Evolutionary conservation across 495 filamentous ascomycete species (phyloP).

Genomic region (Xylaria scruposa): DNA sequence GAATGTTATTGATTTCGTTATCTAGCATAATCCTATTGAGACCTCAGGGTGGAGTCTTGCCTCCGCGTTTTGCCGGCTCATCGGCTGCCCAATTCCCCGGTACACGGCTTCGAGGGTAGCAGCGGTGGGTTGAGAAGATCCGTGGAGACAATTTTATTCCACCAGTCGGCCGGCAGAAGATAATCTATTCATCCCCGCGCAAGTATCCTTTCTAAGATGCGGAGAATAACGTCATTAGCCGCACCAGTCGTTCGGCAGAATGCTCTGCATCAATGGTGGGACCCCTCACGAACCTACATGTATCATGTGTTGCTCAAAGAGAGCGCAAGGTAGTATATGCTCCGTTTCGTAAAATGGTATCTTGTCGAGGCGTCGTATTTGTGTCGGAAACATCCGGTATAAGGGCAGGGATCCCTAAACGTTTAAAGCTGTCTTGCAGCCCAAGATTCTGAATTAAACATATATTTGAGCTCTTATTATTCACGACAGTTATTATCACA

Average conservation of each 20-base stretch:
- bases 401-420: not conserved
- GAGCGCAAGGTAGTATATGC: no score
- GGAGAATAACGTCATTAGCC: slow-evolving; percentile 22
- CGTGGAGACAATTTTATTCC: slow-evolving; percentile 15
- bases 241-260: slow-evolving; percentile 28
- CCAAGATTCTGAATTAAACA: not conserved
- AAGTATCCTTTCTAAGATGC: not conserved
- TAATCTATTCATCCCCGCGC: not conserved
- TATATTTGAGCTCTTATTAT: slow-evolving; percentile 7
- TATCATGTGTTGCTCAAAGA: not conserved
- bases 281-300: slow-evolving; percentile 23
- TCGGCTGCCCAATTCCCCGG: slow-evolving; percentile 2
- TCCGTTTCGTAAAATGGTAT: not conserved
- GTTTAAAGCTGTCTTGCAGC: no score
- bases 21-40: not conserved
- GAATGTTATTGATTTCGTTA: not conserved
- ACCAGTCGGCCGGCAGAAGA: slow-evolving; percentile 21
- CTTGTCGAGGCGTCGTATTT: not conserved
- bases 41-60: not conserved
- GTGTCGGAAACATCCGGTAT: not conserved
- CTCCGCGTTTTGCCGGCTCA: not conserved
- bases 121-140: not conserved
- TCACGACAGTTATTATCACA: not conserved
- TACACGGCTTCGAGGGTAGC: slow-evolving; percentile 4
- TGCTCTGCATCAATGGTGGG: not conserved